These are phyloP conservation scores for Cercospora zeae-maydis DNA, from an alignment of 2,329 filamentous ascomycete species.

Conservation along the genomic window DNA sequence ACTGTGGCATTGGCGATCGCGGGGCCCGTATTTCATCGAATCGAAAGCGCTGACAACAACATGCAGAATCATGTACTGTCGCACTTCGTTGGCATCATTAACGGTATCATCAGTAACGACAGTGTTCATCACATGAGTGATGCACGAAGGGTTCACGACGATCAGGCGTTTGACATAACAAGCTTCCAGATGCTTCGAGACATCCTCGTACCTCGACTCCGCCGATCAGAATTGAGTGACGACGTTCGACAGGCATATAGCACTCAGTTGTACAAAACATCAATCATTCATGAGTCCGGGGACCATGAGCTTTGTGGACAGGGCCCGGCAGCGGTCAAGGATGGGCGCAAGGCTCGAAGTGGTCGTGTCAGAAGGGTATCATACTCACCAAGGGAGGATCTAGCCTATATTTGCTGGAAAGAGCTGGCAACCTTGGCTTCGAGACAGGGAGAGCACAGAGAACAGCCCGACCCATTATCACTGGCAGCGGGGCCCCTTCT, in stretches of 20 bases:
- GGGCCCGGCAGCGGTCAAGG: conserved; percentile 54
- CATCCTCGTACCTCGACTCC: conserved; percentile 71
- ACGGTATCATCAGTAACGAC: conserved; percentile 40
- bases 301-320: conserved; percentile 54
- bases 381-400: conserved; percentile 62
- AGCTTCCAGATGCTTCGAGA: conserved; percentile 67
- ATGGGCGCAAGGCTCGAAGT: conserved; percentile 61
- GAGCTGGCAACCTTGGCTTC: conserved; percentile 56
- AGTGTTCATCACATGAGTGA: conserved; percentile 33
- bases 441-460: conserved; percentile 1
- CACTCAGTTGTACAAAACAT: conserved; percentile 73
- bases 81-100: conserved; percentile 39
- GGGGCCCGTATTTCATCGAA: conserved; percentile 57
- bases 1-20: conserved; percentile 66
- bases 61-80: conserved; percentile 47
- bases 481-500: conserved; percentile 75
- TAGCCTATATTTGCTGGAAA: conserved; percentile 77
- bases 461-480: conserved; percentile 61
- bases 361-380: conserved; percentile 69
- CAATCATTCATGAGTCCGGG: conserved; percentile 67
- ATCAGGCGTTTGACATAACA: conserved; percentile 77
- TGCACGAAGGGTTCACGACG: conserved; percentile 50
- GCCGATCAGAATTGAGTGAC: conserved; percentile 62
- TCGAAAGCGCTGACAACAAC: conserved; percentile 34
- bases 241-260: conserved; percentile 66